Evolutionary conservation across 257 asterid species (phyloP).

Genomic region (Lantana camara): DNA sequence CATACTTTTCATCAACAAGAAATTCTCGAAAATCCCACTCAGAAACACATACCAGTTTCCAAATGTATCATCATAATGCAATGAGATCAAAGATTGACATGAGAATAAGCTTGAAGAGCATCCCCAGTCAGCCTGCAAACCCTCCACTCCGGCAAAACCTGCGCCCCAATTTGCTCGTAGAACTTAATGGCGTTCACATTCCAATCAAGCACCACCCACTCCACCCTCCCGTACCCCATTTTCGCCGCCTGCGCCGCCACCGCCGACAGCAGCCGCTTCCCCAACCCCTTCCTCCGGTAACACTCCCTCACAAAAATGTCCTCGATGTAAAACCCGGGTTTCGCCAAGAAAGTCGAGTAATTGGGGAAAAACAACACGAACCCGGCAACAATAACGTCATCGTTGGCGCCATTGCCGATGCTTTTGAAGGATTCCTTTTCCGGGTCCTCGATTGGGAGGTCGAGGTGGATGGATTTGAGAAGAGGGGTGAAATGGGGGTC

Average conservation of each 20-base stretch:
- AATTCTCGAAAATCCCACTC: not conserved
- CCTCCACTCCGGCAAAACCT: constrained; percentile 78
- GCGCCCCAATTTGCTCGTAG: constrained; percentile 86
- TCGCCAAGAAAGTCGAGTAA: constrained; percentile 75
- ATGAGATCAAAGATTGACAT: constrained; percentile 36
- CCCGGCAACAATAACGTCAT: constrained; percentile 50
- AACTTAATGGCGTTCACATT: constrained; percentile 67
- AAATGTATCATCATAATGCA: not conserved
- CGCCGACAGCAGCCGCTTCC: constrained; percentile 61
- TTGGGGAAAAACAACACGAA: constrained; percentile 85
- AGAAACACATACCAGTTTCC: too few species aligned
- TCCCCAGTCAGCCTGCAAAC: constrained; percentile 81
- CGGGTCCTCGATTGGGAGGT: constrained; percentile 68
- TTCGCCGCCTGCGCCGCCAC: constrained; percentile 90
- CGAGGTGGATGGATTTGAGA: constrained; percentile 44
- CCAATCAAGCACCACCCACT: constrained; percentile 95
- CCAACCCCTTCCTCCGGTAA: constrained; percentile 84
- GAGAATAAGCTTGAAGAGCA: constrained; percentile 62
- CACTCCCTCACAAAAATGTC: constrained; percentile 83
- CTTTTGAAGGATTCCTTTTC: constrained; percentile 53
- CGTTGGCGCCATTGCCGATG: constrained; percentile 18
- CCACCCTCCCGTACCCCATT: constrained; percentile 88
- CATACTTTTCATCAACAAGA: not conserved
- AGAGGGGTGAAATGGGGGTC: constrained; percentile 42
- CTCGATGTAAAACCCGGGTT: constrained; percentile 84